These are phyloP conservation scores for Zostera marina DNA, from an alignment of 116 monocot species.

Conservation along the genomic window DNA sequence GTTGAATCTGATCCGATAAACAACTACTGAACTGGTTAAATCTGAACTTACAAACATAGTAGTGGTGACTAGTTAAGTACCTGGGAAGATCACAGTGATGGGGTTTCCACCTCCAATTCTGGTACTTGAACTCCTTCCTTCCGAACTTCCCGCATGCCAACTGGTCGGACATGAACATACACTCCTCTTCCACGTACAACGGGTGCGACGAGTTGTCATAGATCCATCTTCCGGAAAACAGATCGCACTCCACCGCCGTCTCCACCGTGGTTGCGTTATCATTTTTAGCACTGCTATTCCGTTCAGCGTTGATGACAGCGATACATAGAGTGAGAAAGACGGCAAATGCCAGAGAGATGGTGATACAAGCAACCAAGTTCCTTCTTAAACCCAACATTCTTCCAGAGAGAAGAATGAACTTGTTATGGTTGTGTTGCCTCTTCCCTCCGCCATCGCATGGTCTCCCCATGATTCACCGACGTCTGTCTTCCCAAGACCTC, in stretches of 20 bases:
- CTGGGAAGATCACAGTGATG: slow-evolving; percentile 66
- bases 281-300: no score
- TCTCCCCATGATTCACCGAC: neutral
- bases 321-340: neutral
- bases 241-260: slow-evolving; percentile 4
- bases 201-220: slow-evolving; percentile 19
- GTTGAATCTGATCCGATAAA: slow-evolving; percentile 38
- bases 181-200: slow-evolving; percentile 41
- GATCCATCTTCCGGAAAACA: slow-evolving; percentile 8
- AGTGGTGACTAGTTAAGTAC: slow-evolving; percentile 10
- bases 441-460: slow-evolving; percentile 2
- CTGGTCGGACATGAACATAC: slow-evolving; percentile 80
- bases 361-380: neutral
- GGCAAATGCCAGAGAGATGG: neutral
- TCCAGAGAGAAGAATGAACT: neutral
- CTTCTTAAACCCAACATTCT: slow-evolving; percentile 1
- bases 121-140: slow-evolving; percentile 46
- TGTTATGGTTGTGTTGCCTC: neutral
- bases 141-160: slow-evolving; percentile 81
- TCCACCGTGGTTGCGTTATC: neutral
- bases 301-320: neutral
- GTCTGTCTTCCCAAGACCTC: neutral
- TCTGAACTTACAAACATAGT: neutral
- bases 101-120: slow-evolving; percentile 87
- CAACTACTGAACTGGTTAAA: neutral